phyloP scores from a whole-genome alignment of 83 land plant genomes.

The Picea abies region DNA sequence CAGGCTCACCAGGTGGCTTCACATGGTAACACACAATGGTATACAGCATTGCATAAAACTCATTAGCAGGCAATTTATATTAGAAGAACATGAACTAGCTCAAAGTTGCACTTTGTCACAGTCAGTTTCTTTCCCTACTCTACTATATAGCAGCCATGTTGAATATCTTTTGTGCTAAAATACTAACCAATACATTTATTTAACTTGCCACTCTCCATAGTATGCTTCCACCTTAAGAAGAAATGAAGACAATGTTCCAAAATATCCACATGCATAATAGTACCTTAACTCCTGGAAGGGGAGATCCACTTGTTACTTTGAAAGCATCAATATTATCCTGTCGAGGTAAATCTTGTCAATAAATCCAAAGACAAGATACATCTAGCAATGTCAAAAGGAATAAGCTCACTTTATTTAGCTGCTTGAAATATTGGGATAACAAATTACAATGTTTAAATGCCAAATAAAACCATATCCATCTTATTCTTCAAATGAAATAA shows the following conservation, averaged over 20 bases:
- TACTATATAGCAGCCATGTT: neutral
- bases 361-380: neutral
- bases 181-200: neutral
- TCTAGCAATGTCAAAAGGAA: neutral
- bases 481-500: neutral
- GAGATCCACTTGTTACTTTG: slow-evolving; percentile 78
- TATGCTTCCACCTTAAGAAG: neutral
- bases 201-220: slow-evolving; percentile 4
- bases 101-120: neutral
- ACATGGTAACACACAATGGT: neutral
- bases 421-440: no score
- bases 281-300: slow-evolving; percentile 89
- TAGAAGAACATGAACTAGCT: neutral
- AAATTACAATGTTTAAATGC: neutral
- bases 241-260: neutral
- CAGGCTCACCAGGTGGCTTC: slow-evolving; percentile 62
- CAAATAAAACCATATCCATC: neutral
- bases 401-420: no score
- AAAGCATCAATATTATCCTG: slow-evolving; percentile 42
- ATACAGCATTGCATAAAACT: neutral
- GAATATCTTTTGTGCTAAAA: neutral
- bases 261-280: neutral
- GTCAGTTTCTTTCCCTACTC: neutral
- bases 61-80: slow-evolving; percentile 5
- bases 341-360: neutral